Percentiles rank a stretch among this genome's conserved stretches.
Conservation (phyloP, 768 basidiomycete species). For the Daedaleopsis nitida region DNA sequence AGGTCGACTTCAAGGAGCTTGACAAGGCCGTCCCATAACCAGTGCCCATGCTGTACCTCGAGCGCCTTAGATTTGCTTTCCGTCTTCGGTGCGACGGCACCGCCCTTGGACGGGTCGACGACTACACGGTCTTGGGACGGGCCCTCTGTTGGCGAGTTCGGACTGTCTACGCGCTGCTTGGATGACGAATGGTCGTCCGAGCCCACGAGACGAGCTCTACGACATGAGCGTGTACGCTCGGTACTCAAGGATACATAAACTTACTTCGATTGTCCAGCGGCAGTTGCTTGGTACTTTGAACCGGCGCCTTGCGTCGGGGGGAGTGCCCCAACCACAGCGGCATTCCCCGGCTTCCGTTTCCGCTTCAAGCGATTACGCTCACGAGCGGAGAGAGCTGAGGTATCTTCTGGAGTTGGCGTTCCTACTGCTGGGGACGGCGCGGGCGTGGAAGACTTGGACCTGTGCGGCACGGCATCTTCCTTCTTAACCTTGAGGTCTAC, state of each 20-base stretch:
- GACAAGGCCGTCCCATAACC: constrained; percentile 87
- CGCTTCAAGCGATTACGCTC: constrained; percentile 94
- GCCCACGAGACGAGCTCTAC: constrained; percentile 74
- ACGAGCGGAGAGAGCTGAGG: constrained; percentile 75
- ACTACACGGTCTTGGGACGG: constrained; percentile 62
- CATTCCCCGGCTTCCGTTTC: constrained; percentile 86
- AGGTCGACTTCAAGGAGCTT: constrained; percentile 81
- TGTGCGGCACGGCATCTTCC: constrained; percentile 38
- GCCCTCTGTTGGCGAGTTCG: constrained; percentile 43
- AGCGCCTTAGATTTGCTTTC: constrained; percentile 78
- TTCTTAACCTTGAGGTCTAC: constrained; percentile 30
- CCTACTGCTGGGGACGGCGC: constrained; percentile 22
- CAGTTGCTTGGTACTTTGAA: constrained; percentile 61
- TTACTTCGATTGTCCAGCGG: constrained; percentile 54
- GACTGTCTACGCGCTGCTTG: constrained; percentile 59
- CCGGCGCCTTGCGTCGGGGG: constrained; percentile 59
- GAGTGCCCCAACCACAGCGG: constrained; percentile 78
- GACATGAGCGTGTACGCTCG: neutral
- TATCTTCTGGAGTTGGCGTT: constrained; percentile 54
- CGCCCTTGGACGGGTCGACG: constrained; percentile 82
- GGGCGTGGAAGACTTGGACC: constrained; percentile 47
- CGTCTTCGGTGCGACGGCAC: constrained; percentile 77
- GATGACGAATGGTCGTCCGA: constrained; percentile 53
- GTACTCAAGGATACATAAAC: constrained; percentile 45
- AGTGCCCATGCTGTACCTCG: constrained; percentile 71